These are phyloP conservation scores for Rhizopogon vesiculosus DNA, from an alignment of 768 basidiomycete species.

Conservation along the genomic window DNA sequence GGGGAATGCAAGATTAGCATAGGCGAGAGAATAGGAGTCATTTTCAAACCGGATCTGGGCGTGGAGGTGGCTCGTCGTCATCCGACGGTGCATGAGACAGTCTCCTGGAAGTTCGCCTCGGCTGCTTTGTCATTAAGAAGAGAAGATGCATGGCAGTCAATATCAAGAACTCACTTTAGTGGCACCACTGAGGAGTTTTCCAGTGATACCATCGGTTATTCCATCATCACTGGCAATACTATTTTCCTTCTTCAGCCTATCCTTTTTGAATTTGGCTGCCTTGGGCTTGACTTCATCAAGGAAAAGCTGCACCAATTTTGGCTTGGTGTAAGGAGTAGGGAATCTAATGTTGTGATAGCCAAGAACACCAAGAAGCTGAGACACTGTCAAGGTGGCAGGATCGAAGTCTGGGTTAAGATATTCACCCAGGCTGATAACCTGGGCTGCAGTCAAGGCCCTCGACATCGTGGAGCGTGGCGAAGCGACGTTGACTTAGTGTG, in stretches of 20 bases:
- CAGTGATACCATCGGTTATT: conserved; percentile 79
- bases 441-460: conserved; percentile 63
- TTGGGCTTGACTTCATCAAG: conserved; percentile 69
- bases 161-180: conserved; percentile 34
- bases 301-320: conserved; percentile 74
- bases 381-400: conserved; percentile 65
- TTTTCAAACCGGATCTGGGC: conserved; percentile 53
- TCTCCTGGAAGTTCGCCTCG: conserved; percentile 58
- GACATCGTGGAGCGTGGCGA: conserved; percentile 47
- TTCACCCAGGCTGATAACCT: conserved; percentile 69
- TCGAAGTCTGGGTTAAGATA: conserved; percentile 81
- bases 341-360: conserved; percentile 73
- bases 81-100: conserved; percentile 53
- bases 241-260: conserved; percentile 59
- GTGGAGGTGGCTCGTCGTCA: conserved; percentile 36
- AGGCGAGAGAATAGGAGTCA: conserved; percentile 3
- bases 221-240: conserved; percentile 79
- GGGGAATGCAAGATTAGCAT: conserved; percentile 9
- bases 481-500: neutral
- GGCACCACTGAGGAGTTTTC: conserved; percentile 51
- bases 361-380: conserved; percentile 77
- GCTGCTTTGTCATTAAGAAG: conserved; percentile 19
- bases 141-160: neutral
- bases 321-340: conserved; percentile 72
- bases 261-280: conserved; percentile 52